Conservation (phyloP, 768 basidiomycete species). For the Rhizopogon salebrosus region DNA sequence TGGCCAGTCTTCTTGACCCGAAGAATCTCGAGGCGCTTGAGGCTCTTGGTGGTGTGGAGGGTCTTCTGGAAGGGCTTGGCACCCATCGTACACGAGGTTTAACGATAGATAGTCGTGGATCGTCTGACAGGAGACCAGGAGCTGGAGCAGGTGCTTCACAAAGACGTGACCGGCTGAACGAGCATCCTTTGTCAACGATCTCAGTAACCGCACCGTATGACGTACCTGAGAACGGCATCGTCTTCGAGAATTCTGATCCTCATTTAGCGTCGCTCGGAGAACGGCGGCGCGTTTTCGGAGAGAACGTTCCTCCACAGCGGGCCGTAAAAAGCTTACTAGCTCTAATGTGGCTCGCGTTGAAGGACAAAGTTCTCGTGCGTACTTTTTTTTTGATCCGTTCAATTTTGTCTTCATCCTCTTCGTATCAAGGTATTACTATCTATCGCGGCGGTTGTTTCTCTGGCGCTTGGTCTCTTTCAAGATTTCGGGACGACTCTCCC, state of each 20-base stretch:
- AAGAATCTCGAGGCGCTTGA: constrained; percentile 68
- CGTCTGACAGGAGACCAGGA: constrained; percentile 15
- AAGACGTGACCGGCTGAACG: constrained; percentile 22
- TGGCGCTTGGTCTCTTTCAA: constrained; percentile 92
- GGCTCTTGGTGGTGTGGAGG: constrained; percentile 64
- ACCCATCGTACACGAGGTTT: constrained; percentile 52
- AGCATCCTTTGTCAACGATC: constrained; percentile 10
- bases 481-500: constrained; percentile 75
- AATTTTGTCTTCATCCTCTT: constrained; percentile 5
- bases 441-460: constrained; percentile 86
- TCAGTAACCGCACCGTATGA: constrained; percentile 13
- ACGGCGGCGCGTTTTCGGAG: constrained; percentile 65
- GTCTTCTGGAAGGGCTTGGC: constrained; percentile 69
- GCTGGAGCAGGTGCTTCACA: constrained; percentile 28
- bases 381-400: background rate
- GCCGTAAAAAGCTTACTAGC: constrained; percentile 62
- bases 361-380: constrained; percentile 86
- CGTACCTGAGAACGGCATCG: background rate
- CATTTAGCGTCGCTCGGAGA: constrained; percentile 47
- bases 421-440: constrained; percentile 71
- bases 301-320: constrained; percentile 70
- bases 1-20: constrained; percentile 87
- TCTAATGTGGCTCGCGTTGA: constrained; percentile 82
- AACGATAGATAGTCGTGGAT: background rate
- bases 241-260: constrained; percentile 7